A percentile compares a stretch with the other conserved stretches of the same genome.
These are phyloP conservation scores for Hypomyces perniciosus DNA, from an alignment of 2,329 filamentous ascomycete genomes.

Conservation along the genomic window DNA sequence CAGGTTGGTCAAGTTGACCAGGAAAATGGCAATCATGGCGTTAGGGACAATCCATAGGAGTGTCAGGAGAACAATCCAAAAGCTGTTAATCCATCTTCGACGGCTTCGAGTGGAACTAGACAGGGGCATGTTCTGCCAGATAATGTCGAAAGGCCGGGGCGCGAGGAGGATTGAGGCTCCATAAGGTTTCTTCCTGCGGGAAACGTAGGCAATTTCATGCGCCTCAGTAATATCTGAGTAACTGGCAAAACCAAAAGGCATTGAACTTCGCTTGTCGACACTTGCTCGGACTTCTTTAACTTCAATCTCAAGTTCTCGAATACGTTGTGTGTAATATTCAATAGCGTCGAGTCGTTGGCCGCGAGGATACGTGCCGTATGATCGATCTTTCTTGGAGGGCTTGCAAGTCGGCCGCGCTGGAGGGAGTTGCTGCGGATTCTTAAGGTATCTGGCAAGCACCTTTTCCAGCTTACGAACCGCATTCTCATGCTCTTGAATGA, in stretches of 20 bases:
- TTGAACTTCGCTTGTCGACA: conserved; percentile 80
- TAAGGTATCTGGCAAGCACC: conserved; percentile 83
- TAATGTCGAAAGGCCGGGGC: conserved; percentile 82
- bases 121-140: conserved; percentile 89
- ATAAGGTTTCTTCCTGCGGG: conserved; percentile 72
- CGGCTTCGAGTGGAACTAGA: conserved; percentile 61
- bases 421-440: conserved; percentile 76
- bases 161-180: conserved; percentile 74
- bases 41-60: conserved; percentile 87
- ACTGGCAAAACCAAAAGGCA: conserved; percentile 91
- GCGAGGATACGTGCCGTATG: conserved; percentile 56
- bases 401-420: conserved; percentile 69
- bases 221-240: conserved; percentile 85
- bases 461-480: conserved; percentile 77
- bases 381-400: conserved; percentile 72
- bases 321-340: conserved; percentile 81
- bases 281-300: conserved; percentile 77
- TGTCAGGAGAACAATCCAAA: conserved; percentile 79
- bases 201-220: conserved; percentile 77
- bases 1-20: conserved; percentile 78
- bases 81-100: conserved; percentile 69
- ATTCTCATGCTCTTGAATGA: conserved; percentile 79
- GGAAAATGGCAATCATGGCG: conserved; percentile 87
- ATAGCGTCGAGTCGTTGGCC: conserved; percentile 86
- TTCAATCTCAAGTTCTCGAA: conserved; percentile 73